A percentile compares a stretch with the other conserved stretches of the same genome.
phyloP scores from a whole-genome alignment of 2,329 filamentous ascomycete genomes.

The Aspergillus udagawae region DNA sequence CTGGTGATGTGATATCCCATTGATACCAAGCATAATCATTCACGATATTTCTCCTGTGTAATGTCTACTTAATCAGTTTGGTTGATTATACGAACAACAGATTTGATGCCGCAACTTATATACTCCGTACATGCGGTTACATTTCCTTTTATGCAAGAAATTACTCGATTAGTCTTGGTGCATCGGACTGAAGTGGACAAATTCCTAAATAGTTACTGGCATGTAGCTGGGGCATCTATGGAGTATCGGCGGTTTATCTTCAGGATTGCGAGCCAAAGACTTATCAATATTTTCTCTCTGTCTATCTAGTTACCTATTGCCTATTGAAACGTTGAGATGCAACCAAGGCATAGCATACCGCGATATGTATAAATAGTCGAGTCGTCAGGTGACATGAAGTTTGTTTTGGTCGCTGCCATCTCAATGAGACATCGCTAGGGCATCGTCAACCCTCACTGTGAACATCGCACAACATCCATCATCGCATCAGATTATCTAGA shows the following conservation, averaged over 20 bases:
- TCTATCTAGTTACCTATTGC: not conserved
- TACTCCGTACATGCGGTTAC: not conserved
- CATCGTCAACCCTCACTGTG: too few relatives aligned
- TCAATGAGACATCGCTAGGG: too few relatives aligned
- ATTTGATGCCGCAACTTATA: not conserved
- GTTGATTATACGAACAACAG: not conserved
- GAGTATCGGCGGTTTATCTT: not conserved
- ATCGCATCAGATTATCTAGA: too few relatives aligned
- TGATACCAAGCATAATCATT: not conserved
- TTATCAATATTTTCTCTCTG: not conserved
- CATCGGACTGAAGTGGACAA: not conserved
- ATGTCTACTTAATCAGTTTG: not conserved
- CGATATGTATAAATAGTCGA: not conserved
- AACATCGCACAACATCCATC: too few relatives aligned
- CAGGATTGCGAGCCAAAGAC: not conserved
- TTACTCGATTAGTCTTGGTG: not conserved
- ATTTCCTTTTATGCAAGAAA: not conserved
- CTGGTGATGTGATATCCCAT: slow-evolving; percentile 1
- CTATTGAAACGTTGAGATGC: not conserved
- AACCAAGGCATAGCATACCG: not conserved
- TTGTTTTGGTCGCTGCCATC: not conserved
- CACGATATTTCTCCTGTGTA: too few relatives aligned
- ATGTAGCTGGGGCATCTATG: not conserved
- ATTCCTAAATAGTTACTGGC: not conserved
- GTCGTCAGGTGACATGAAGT: not conserved